Evolutionary conservation across 2,329 filamentous ascomycete species (phyloP).

Genomic region (Ophiostoma australiae): DNA sequence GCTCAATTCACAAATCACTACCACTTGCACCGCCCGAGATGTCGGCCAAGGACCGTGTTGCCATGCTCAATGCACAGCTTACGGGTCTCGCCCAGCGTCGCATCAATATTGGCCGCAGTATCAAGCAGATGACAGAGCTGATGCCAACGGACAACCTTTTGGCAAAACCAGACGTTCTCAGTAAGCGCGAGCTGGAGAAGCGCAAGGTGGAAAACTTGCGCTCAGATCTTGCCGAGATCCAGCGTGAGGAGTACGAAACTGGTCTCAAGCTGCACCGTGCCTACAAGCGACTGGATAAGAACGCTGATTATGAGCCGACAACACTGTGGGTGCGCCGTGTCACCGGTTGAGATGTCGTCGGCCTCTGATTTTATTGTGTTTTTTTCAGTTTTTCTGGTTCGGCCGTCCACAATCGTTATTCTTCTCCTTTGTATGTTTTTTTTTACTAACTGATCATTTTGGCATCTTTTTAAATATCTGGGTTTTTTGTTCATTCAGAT

Average conservation of each 20-base stretch:
- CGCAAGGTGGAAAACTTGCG: conserved; percentile 62
- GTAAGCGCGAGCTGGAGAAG: conserved; percentile 54
- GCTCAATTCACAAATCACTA: conserved; percentile 51
- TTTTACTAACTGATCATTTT: background rate
- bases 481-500: no score
- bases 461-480: no score
- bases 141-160: conserved; percentile 67
- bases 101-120: conserved; percentile 65
- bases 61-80: conserved; percentile 61
- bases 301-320: conserved; percentile 59
- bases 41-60: conserved; percentile 57
- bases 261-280: conserved; percentile 69
- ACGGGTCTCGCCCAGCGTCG: conserved; percentile 61
- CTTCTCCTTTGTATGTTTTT: background rate
- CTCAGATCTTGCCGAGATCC: conserved; percentile 65
- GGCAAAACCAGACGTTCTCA: conserved; percentile 58
- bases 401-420: background rate
- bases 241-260: conserved; percentile 71
- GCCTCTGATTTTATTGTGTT: background rate
- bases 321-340: conserved; percentile 75
- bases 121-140: conserved; percentile 71
- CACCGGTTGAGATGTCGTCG: conserved; percentile 43
- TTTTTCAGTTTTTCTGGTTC: background rate
- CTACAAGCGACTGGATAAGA: conserved; percentile 68
- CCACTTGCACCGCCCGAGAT: conserved; percentile 58